Base-by-base conservation (phyloP, 2,329 filamentous ascomycete genomes). In the Truncatella angustata region DNA sequence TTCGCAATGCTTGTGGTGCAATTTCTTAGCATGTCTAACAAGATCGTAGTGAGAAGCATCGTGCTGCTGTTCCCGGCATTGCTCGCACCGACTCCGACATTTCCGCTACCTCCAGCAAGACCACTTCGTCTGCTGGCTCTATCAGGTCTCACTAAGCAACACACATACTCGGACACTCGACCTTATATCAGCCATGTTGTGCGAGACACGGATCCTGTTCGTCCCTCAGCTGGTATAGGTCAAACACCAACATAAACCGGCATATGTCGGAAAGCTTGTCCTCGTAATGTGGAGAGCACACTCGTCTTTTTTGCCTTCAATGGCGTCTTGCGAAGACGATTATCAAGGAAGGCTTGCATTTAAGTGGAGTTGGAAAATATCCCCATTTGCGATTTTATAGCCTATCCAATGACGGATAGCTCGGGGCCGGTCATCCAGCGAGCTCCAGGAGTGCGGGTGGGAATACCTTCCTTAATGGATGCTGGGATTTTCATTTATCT, bases 41-140 rank as follows among this genome's bases (percentile, higher is more conserved):
- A 16, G 45, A 28, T 21, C 49, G 34, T 24, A 58, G 48, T 26
- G 52, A 53, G 36, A 53, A 49, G 39, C 16, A 47, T 34, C 52
- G 30, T 18, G 18, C 18, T 2, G 52, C 36, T 24, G 5, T 40
- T 5, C 11, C 20, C 5, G 21, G 61, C 16, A 60, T 65, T 48
- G 2, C 53, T 32, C 63, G 63, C 46, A 55, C 55, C 39, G 63
- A 66, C 46, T 66, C 63, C 1, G 61, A 58, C 43, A 59, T 58
- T 26, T 66, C 63, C 2, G 61, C 58, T 40, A 59, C 60, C 26
- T 62, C 53, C 35, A 46, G 61, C 35, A 28, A 30, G 23, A 56
- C 47, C 21, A 49, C 48, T 36, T 48, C 51, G 11, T 56, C 54
- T 18, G 47, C 47, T 32, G 47, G 35, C 24, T 40, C 47, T 5